phyloP scores from a whole-genome alignment of 371 early-diverging fungal species.

The Mortierella polycephala region DNA sequence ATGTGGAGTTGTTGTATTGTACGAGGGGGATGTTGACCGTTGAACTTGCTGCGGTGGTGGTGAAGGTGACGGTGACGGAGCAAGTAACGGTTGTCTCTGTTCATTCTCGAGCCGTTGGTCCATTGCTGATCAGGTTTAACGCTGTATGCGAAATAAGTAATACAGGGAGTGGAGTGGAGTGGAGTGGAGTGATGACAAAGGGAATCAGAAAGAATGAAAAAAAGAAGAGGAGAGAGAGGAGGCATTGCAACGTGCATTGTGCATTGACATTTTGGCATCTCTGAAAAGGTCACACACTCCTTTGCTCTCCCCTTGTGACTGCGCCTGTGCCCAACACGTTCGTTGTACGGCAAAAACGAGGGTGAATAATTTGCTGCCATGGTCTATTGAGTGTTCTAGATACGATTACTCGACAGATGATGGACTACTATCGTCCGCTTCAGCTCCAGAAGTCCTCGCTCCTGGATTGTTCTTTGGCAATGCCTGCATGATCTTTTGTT shows the following conservation, averaged over 20 bases:
- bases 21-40: conserved; percentile 3
- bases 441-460: no score
- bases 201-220: background rate
- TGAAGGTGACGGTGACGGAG: conserved; percentile 3
- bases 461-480: background rate
- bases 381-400: no score
- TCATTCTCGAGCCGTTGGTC: conserved; percentile 15
- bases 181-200: background rate
- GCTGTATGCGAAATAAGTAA: conserved; percentile 1
- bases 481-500: conserved; percentile 28
- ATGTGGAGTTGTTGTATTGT: background rate
- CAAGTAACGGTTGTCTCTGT: conserved; percentile 13
- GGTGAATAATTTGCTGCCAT: no score
- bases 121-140: conserved; percentile 4
- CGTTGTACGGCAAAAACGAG: no score
- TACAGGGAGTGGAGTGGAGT: background rate
- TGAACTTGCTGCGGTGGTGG: conserved; percentile 1
- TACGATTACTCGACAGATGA: no score
- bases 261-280: background rate
- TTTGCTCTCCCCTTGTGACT: no score
- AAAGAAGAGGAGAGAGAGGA: background rate
- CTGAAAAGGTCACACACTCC: background rate
- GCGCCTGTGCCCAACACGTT: no score
- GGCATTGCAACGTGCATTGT: background rate
- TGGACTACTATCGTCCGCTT: no score